phyloP scores from a whole-genome alignment of 2,329 filamentous ascomycete species.

The Aureobasidium melanogenum region DNA sequence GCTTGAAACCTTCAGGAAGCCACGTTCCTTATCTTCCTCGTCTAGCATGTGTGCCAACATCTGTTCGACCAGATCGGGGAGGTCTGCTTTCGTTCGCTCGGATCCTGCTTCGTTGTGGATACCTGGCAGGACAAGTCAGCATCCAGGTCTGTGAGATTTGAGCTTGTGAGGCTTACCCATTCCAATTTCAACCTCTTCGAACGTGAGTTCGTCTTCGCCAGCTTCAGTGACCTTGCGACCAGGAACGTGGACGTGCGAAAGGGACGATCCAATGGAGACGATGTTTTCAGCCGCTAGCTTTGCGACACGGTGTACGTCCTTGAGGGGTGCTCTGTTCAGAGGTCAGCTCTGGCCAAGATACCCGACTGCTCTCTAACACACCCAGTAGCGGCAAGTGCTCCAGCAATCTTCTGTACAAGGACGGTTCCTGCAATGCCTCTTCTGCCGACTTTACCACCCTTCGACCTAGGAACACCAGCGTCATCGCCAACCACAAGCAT shows the following conservation, averaged over 20 bases:
- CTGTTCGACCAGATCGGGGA: slow-evolving; percentile 39
- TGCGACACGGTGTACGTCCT: slow-evolving; percentile 65
- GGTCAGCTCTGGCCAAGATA: background rate
- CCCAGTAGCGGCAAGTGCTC: slow-evolving; percentile 70
- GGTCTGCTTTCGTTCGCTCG: slow-evolving; percentile 33
- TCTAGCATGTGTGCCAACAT: slow-evolving; percentile 61
- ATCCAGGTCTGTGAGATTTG: background rate
- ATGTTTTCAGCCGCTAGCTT: slow-evolving; percentile 64
- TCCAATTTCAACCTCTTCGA: slow-evolving; percentile 56
- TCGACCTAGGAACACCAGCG: slow-evolving; percentile 72
- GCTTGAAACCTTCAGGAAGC: slow-evolving; percentile 55
- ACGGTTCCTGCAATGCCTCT: slow-evolving; percentile 88
- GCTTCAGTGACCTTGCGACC: slow-evolving; percentile 53
- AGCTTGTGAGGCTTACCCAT: slow-evolving; percentile 44
- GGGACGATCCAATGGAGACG: slow-evolving; percentile 74
- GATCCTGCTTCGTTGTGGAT: slow-evolving; percentile 54
- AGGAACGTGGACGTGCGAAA: slow-evolving; percentile 90
- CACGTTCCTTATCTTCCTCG: slow-evolving; percentile 57
- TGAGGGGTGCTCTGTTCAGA: slow-evolving; percentile 39
- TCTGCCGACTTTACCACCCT: slow-evolving; percentile 84
- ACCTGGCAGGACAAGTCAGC: background rate
- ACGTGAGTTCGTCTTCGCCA: slow-evolving; percentile 49
- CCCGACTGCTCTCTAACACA: slow-evolving; percentile 23
- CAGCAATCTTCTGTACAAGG: slow-evolving; percentile 81
- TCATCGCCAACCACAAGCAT: slow-evolving; percentile 93